phyloP scores from a whole-genome alignment of 441 rosid species.

The Euphorbia schlechtendalii region DNA sequence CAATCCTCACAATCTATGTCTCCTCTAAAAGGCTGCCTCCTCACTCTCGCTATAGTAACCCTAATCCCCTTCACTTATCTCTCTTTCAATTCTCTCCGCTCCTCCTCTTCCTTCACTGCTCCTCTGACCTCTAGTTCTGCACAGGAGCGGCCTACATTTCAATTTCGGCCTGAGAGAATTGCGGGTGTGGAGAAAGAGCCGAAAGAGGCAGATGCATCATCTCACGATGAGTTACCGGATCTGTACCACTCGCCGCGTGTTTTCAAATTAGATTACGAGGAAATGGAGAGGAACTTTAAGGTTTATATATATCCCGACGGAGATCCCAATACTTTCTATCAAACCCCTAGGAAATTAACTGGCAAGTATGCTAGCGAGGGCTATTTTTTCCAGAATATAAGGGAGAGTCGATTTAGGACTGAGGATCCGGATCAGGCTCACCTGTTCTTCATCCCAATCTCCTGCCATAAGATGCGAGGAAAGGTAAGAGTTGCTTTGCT shows the following conservation, averaged over 20 bases:
- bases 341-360: conserved; percentile 87
- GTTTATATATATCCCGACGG: conserved; percentile 88
- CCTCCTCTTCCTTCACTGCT: conserved; percentile 13
- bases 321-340: conserved; percentile 75
- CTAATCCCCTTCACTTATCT: conserved; percentile 56
- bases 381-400: conserved; percentile 80
- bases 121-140: conserved; percentile 11
- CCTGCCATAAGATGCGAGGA: conserved; percentile 98
- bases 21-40: conserved; percentile 59
- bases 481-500: conserved; percentile 38
- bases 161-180: not conserved
- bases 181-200: not conserved
- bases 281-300: conserved; percentile 77
- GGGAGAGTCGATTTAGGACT: conserved; percentile 69
- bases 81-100: conserved; percentile 55
- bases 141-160: not conserved
- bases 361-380: conserved; percentile 98
- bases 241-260: conserved; percentile 59
- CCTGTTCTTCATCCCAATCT: conserved; percentile 81
- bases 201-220: not conserved
- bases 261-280: conserved; percentile 55
- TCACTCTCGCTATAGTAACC: conserved; percentile 56
- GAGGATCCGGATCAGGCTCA: conserved; percentile 75
- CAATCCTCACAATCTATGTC: conserved; percentile 28
- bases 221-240: conserved; percentile 34